These are phyloP conservation scores for Ganoderma leucocontextum DNA, from an alignment of 1,284 basidiomycete species.

Conservation along the genomic window DNA sequence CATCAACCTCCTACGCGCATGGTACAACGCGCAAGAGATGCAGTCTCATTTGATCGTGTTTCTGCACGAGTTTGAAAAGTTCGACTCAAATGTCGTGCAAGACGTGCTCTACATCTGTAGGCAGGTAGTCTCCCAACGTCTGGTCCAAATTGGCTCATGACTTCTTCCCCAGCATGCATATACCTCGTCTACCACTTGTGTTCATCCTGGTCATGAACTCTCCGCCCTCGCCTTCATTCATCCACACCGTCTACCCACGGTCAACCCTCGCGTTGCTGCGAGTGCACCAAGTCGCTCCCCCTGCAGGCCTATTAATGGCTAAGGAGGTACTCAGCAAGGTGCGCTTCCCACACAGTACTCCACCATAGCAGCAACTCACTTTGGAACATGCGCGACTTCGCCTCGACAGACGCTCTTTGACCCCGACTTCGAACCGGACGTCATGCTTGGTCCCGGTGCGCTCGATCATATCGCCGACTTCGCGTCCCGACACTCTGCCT, in stretches of 20 bases:
- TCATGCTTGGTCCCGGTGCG: slow-evolving; percentile 66
- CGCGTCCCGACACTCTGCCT: slow-evolving; percentile 59
- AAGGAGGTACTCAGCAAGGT: slow-evolving; percentile 63
- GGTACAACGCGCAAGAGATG: slow-evolving; percentile 53
- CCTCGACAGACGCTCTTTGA: slow-evolving; percentile 68
- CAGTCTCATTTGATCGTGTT: slow-evolving; percentile 57
- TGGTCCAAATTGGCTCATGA: slow-evolving; percentile 1
- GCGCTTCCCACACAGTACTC: slow-evolving; percentile 9
- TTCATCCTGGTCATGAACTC: slow-evolving; percentile 68
- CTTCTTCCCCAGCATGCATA: slow-evolving; percentile 43
- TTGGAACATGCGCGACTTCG: not conserved
- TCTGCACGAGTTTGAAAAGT: slow-evolving; percentile 76
- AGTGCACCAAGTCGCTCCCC: slow-evolving; percentile 56
- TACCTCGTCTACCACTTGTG: slow-evolving; percentile 62
- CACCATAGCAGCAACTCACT: not conserved
- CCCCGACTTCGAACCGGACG: slow-evolving; percentile 59
- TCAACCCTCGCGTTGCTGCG: slow-evolving; percentile 66
- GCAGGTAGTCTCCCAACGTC: slow-evolving; percentile 42
- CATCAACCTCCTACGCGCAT: slow-evolving; percentile 62
- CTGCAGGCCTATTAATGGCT: slow-evolving; percentile 54
- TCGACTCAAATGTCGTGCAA: slow-evolving; percentile 64
- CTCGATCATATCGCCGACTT: slow-evolving; percentile 66
- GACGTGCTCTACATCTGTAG: slow-evolving; percentile 77
- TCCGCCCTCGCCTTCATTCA: slow-evolving; percentile 59
- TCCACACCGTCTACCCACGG: slow-evolving; percentile 65